phyloP scores from a whole-genome alignment of 192 early-diverging fungal genomes.

The Coemansia sp. region DNA sequence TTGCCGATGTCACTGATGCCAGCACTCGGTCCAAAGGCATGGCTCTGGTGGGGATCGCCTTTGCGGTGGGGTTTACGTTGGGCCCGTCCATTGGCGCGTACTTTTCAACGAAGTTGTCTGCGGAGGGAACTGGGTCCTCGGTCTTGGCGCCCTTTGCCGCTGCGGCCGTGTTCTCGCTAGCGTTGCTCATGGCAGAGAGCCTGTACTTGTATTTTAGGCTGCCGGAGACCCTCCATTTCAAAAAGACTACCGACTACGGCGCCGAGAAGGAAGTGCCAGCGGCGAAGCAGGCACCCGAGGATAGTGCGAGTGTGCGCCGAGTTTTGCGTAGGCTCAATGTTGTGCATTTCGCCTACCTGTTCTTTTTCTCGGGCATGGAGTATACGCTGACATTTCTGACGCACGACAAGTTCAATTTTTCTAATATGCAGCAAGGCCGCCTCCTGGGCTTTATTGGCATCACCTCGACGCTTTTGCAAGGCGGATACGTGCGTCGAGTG shows the following conservation, averaged over 20 bases:
- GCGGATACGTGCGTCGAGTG: constrained; percentile 84
- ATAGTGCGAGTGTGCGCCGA: not conserved
- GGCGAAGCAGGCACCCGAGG: not conserved
- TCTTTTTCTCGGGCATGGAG: constrained; percentile 97
- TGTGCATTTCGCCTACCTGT: constrained; percentile 84
- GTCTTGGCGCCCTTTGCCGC: constrained; percentile 71
- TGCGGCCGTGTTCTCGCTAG: constrained; percentile 84
- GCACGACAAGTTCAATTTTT: constrained; percentile 84
- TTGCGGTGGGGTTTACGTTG: constrained; percentile 92
- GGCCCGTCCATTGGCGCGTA: constrained; percentile 89
- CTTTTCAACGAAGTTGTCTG: constrained; percentile 38
- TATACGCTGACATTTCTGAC: constrained; percentile 97
- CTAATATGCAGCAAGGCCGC: constrained; percentile 83
- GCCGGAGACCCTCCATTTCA: constrained; percentile 70
- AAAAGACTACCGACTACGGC: not conserved
- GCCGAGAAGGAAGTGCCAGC: not conserved
- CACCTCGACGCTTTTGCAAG: constrained; percentile 83
- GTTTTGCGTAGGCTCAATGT: constrained; percentile 58
- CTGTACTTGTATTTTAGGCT: constrained; percentile 70
- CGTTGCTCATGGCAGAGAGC: constrained; percentile 78
- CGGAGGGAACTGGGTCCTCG: not conserved
- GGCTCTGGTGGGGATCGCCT: constrained; percentile 95
- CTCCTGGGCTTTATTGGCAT: constrained; percentile 88
- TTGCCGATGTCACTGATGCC: constrained; percentile 86
- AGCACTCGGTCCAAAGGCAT: constrained; percentile 75